Base-by-base conservation (phyloP, 2,329 filamentous ascomycete species). In the Cyphellophora attinorum region DNA sequence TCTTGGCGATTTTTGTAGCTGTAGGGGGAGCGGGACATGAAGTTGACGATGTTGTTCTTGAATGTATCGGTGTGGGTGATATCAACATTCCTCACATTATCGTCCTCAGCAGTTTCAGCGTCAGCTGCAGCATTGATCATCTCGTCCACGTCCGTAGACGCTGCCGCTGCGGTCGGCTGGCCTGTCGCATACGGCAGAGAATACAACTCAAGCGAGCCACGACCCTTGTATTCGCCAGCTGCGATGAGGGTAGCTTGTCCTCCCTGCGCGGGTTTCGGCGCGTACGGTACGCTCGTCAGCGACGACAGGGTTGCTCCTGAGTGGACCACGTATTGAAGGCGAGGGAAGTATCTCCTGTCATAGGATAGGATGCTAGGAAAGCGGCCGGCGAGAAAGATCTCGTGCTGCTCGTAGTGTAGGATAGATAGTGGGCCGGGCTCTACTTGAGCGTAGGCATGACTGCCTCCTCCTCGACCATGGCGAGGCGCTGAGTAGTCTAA, bases 351-450 rank as follows among this genome's bases (percentile, higher is more conserved):
- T 29, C 89, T 79, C 3, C 86, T 75, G 53, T 95, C 86, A 59
- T 94, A 96, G 52, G 85, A 81, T 3, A 95, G 65, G 37, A 95
- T 84, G 49, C 78, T 88, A 4, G 86, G 82, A 54, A 95, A 95
- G 11, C 89, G 76, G 0, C 89, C 89, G 4, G 81, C 85, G 21
- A 95, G 76, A 62, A 88, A 89, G 27, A 96, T 91, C 18, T 91
- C 81, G 32, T 84, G 81, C 6, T 63, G 66, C 11, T 79, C 79
- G 17, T 88, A 65, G 52, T 94, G 85, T 2, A 93, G 64, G 41
- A 95, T 86, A 29, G 80, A 85, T 15, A 93, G 69, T 1, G 88
- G 85, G 0, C 83, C 84, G 2, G 85, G 81, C 46, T 91, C 81
- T 21, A 93, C 70, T 4, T 79, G 72, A 8, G 84, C 81, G 53